A percentile compares a stretch with the other conserved stretches of the same genome.
Evolutionary conservation across 345 rosid genomes (phyloP).

Genomic region (Acer negundo): DNA sequence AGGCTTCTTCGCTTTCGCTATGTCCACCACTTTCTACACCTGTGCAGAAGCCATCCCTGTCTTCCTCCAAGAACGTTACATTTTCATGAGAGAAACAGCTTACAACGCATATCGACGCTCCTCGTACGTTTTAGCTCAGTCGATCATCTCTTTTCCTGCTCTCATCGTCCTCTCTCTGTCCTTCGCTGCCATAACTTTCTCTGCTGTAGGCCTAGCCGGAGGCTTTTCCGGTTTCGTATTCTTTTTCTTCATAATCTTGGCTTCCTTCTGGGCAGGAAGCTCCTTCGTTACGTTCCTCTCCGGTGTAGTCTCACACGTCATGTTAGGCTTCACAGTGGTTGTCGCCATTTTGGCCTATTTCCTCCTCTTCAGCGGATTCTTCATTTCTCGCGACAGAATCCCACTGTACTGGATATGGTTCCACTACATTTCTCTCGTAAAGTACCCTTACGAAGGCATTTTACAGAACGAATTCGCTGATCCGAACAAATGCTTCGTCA

Average conservation of each 20-base stretch:
- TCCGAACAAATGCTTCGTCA: slow-evolving; percentile 62
- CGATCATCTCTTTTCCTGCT: slow-evolving; percentile 71
- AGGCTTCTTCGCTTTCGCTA: slow-evolving; percentile 93
- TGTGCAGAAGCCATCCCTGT: slow-evolving; percentile 94
- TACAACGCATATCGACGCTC: slow-evolving; percentile 90
- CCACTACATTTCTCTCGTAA: slow-evolving; percentile 82
- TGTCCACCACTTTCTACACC: slow-evolving; percentile 94
- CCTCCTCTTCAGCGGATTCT: slow-evolving; percentile 92
- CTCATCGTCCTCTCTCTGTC: slow-evolving; percentile 61
- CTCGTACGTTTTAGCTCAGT: slow-evolving; percentile 86
- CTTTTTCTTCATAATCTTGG: slow-evolving; percentile 65
- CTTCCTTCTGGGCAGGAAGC: slow-evolving; percentile 94
- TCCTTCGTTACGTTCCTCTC: slow-evolving; percentile 92
- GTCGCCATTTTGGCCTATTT: slow-evolving; percentile 84
- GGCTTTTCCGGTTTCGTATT: slow-evolving; percentile 70
- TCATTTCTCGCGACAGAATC: slow-evolving; percentile 74
- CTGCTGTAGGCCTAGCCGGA: slow-evolving; percentile 78
- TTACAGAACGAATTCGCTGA: slow-evolving; percentile 66
- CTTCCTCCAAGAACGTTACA: slow-evolving; percentile 88
- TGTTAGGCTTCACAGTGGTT: slow-evolving; percentile 84
- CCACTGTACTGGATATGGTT: slow-evolving; percentile 91
- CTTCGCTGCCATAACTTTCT: slow-evolving; percentile 74
- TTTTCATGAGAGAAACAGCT: slow-evolving; percentile 96
- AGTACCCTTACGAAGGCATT: slow-evolving; percentile 79
- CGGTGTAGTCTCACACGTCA: slow-evolving; percentile 80